These are phyloP conservation scores for Xylaria intraflava DNA, from an alignment of 495 filamentous ascomycete species.

Conservation along the genomic window DNA sequence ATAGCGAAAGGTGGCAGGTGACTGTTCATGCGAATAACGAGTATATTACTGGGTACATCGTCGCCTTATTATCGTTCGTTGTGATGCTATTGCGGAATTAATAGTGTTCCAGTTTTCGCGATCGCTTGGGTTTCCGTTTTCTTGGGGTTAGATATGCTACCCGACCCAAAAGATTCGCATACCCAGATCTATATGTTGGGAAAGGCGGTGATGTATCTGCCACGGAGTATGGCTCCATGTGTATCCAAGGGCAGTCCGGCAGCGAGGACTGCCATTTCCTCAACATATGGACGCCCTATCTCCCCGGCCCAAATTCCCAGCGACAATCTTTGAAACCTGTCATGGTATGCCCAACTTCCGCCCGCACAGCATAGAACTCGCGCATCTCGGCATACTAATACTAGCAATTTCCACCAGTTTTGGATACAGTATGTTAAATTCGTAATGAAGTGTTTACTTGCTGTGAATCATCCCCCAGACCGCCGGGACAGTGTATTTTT, in stretches of 20 bases:
- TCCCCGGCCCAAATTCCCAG: constrained; percentile 31
- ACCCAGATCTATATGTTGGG: constrained; percentile 30
- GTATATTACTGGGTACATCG: constrained; percentile 35
- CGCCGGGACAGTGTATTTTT: constrained; percentile 15
- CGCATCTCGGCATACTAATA: constrained; percentile 16
- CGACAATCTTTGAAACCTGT: constrained; percentile 38
- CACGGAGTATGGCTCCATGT: constrained; percentile 33
- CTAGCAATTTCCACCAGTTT: constrained; percentile 31
- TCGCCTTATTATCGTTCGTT: not conserved
- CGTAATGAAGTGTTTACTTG: constrained; percentile 20
- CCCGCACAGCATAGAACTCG: not conserved
- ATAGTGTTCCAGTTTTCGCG: constrained; percentile 33
- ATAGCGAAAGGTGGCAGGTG: constrained; percentile 37
- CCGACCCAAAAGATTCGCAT: constrained; percentile 35
- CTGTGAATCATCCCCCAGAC: constrained; percentile 29
- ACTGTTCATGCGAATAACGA: constrained; percentile 38
- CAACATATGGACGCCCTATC: constrained; percentile 49
- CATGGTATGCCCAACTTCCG: constrained; percentile 35
- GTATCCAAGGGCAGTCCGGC: constrained; percentile 31
- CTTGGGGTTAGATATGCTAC: constrained; percentile 37
- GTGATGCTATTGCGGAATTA: not conserved
- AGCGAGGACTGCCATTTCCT: constrained; percentile 47
- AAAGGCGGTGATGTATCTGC: constrained; percentile 30
- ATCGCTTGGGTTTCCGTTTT: constrained; percentile 48
- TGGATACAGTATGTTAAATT: constrained; percentile 36